phyloP scores from a whole-genome alignment of 768 basidiomycete species.

The Amanita inopinata region DNA sequence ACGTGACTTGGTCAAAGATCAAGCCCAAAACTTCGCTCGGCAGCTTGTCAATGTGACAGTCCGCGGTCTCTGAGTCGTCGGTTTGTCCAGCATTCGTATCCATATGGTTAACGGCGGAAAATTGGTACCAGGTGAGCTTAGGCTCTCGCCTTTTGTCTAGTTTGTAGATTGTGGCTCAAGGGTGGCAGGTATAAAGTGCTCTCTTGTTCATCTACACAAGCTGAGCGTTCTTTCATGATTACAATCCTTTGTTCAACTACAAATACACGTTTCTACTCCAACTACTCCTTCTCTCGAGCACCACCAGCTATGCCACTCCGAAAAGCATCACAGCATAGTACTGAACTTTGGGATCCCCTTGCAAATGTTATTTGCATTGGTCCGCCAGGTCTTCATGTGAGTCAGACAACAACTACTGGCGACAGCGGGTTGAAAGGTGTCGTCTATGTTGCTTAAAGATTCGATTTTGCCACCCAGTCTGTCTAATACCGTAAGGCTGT shows the following conservation, averaged over 20 bases:
- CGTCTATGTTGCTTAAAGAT: conserved; percentile 1
- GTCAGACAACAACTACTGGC: not conserved
- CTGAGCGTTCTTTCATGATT: no score
- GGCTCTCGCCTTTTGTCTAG: no score
- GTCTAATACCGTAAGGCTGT: not conserved
- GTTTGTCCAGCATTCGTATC: not conserved
- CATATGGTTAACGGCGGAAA: not conserved
- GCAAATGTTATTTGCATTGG: not conserved
- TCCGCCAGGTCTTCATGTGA: conserved; percentile 1
- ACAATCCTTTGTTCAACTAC: no score
- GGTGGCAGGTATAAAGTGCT: no score
- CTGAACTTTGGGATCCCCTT: not conserved
- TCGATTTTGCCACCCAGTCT: conserved; percentile 4
- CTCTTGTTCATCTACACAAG: no score
- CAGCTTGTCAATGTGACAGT: not conserved
- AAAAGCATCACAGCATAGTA: not conserved
- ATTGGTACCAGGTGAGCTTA: no score
- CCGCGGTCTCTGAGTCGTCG: not conserved
- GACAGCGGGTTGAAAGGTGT: not conserved
- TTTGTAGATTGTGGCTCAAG: no score
- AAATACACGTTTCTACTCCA: no score
- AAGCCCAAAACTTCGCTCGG: conserved; percentile 3
- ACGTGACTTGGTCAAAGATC: conserved; percentile 8
- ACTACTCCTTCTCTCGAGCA: not conserved
- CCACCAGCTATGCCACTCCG: not conserved